Evolutionary conservation across 768 basidiomycete species (phyloP), one percentile per base, ranked within the genome.

Genomic region (Sistotremastrum suecicum): DNA sequence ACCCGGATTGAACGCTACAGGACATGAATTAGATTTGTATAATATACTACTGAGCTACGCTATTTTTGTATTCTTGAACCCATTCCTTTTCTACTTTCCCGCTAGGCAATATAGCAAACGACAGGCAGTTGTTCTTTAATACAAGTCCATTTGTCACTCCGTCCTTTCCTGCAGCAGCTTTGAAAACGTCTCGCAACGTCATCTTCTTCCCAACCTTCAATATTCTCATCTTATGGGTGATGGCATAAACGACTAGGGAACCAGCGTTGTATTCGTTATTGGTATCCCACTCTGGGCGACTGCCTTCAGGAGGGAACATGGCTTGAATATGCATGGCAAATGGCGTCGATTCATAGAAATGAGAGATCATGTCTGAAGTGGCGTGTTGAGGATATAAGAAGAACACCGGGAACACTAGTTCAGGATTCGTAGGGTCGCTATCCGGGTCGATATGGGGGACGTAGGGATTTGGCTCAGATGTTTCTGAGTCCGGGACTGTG

Each of bases 201-300:
- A 94, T 81, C 59, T 84, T 89, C 65, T 81, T 86, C 9, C 92
- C 94, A 4, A 94, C 76, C 63, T 92, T 99, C 48, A 99, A 66
- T 40, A 98, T 61, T 36, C 88, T 72, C 56, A 75, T 82, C 48
- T 72, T 62, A 49, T 66, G 65, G 7, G 92, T 97, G 56, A 80
- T 80, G 34, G 85, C 86, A 62, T 95, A 98, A 4, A 95, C 69
- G 2, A 79, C 75, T 10, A 97, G 65, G 44, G 75, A 71, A 1
- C 66, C 72, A 12, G 68, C 66, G 2, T 63, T 58, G 54, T 92
- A 97, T 60, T 88, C 76, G 4, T 69, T 66, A 35, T 69, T 72
- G 43, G 54, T 55, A 56, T 97, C 92, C 91, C 91, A 95, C 5
- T 72, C 65, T 1, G 86, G 83, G 12, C 71, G 64, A 9, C 75